Percentiles rank a stretch among this genome's conserved stretches.
phyloP scores from a whole-genome alignment of 176 grass and related monocot species.

The Cocos nucifera region DNA sequence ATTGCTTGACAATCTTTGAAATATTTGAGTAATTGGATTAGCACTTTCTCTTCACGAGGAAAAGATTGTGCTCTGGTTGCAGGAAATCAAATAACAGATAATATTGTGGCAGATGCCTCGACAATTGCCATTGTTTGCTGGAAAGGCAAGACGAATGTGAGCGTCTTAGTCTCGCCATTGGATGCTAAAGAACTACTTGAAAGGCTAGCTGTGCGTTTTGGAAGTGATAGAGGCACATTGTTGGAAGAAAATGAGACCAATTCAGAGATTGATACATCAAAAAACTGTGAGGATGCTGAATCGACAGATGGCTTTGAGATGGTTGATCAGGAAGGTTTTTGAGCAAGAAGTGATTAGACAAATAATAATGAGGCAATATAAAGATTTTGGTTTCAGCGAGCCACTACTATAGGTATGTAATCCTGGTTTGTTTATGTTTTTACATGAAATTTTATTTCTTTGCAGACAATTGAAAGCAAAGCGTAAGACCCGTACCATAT shows the following conservation, averaged over 20 bases:
- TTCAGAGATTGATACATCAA: conserved; percentile 11
- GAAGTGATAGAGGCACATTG: conserved; percentile 14
- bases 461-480: no score
- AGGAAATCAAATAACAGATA: conserved; percentile 36
- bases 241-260: conserved; percentile 9
- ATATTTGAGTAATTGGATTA: no score
- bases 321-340: conserved; percentile 12
- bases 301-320: not conserved
- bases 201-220: conserved; percentile 56
- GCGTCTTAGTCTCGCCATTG: conserved; percentile 70
- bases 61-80: not conserved
- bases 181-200: conserved; percentile 80
- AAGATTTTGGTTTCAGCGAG: no score
- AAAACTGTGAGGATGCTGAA: conserved; percentile 6
- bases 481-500: no score
- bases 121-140: conserved; percentile 78
- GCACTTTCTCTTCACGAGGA: no score
- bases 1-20: not conserved
- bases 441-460: no score
- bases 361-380: no score
- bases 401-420: no score
- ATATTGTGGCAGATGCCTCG: conserved; percentile 41
- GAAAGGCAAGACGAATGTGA: conserved; percentile 96
- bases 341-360: conserved; percentile 10
- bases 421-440: no score